Base-by-base conservation (phyloP, 805 yeast species). In the Kazachstania viticola region DNA sequence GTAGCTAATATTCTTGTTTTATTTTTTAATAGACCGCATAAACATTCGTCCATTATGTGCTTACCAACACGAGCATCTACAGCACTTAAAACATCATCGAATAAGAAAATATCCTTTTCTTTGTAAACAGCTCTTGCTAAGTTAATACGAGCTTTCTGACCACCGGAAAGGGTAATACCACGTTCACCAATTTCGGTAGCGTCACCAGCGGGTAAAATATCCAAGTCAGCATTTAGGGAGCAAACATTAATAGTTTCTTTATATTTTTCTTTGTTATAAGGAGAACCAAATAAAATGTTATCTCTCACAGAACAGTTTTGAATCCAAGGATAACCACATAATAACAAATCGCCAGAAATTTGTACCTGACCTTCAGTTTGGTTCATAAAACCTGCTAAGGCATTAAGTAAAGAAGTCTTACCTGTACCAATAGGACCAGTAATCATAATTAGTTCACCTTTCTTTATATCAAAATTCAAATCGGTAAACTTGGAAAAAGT, bases 31-130 rank as follows among this genome's bases (percentile, higher is more conserved):
- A 73, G 37, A 0, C 81, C 85, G 38, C 68, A 40, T 27, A 83
- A 53, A 55, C 94, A 83, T 25, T 71, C 63, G 28, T 72, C 66
- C 69, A 81, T 71, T 31, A 82, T 79, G 45, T 76, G 84, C 35
- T 70, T 71, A n/a, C 91, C 93, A 28, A 81, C 93, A 46, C 81
- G 74, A 21, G 88, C 84, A 55, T 82, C 94, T 6, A 82, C 93
- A 4, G 94, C 93, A 58, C 82, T 73, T 35, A 82, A 63, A 12
- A 81, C 84, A 50, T 82, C 94, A 49, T 82, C 94, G 32, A 82
- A 56, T 31, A 82, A 54, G 25, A 77, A 65, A 16, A 80, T 75
- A 46, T 79, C 84, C 14, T 69, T 67, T 17, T 73, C 64, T 11
- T 76, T 71, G 47, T 82, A 82, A 2, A 79, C 83, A 2, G 88